Conservation (phyloP, 2,329 filamentous ascomycete genomes). For the Zymoseptoria crescenta region DNA sequence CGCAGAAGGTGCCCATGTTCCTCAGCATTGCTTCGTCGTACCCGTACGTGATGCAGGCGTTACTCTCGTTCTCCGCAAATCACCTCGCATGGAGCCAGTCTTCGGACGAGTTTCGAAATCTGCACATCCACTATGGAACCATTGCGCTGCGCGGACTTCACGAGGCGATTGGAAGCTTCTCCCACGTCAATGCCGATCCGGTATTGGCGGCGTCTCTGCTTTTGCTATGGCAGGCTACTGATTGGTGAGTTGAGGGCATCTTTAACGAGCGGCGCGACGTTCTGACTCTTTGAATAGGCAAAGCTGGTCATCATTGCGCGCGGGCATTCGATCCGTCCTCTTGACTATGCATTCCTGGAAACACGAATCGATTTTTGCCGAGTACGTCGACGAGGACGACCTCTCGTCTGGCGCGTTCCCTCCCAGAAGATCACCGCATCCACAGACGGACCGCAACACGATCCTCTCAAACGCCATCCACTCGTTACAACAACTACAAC, state of each 20-base stretch:
- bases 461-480: conserved; percentile 35
- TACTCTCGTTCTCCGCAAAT: conserved; percentile 89
- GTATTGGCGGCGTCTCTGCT: conserved; percentile 85
- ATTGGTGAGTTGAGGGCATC: conserved; percentile 62
- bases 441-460: conserved; percentile 16
- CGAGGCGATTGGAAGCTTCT: conserved; percentile 78
- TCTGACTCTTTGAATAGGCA: conserved; percentile 49
- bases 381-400: conserved; percentile 70
- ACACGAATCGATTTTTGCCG: conserved; percentile 76
- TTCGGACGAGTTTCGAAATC: conserved; percentile 74
- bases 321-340: conserved; percentile 83
- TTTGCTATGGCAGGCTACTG: conserved; percentile 90
- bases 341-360: conserved; percentile 85
- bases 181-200: conserved; percentile 78
- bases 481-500: conserved; percentile 37
- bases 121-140: conserved; percentile 83
- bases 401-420: conserved; percentile 18
- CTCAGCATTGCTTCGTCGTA: conserved; percentile 74
- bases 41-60: conserved; percentile 86
- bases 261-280: not conserved
- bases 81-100: conserved; percentile 86
- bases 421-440: conserved; percentile 13
- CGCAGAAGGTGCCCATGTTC: conserved; percentile 84
- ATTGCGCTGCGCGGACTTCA: conserved; percentile 81
- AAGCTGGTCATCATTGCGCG: conserved; percentile 87